phyloP scores from a whole-genome alignment of 352 stramenopile genomes.

The Thalassiosira hispida region DNA sequence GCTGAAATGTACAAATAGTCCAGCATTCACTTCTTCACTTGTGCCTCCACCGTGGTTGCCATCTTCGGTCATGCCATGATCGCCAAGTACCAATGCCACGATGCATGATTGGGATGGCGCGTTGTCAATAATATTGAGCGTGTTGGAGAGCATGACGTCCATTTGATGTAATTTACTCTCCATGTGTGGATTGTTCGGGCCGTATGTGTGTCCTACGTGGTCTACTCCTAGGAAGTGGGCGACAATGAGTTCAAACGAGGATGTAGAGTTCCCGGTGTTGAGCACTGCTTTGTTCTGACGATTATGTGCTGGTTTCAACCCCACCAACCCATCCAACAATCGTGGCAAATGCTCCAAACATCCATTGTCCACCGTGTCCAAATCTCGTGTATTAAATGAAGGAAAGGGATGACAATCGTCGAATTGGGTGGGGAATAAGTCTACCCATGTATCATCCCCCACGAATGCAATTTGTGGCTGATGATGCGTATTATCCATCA shows the following conservation, averaged over 20 bases:
- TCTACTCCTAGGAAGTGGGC: slow-evolving; percentile 88
- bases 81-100: slow-evolving; percentile 94
- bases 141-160: slow-evolving; percentile 88
- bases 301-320: slow-evolving; percentile 22
- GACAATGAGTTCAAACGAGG: slow-evolving; percentile 80
- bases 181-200: slow-evolving; percentile 90
- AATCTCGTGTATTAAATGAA: slow-evolving; percentile 98
- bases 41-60: slow-evolving; percentile 97
- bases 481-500: not conserved
- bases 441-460: slow-evolving; percentile 98
- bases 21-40: slow-evolving; percentile 94
- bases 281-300: not conserved
- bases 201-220: slow-evolving; percentile 97
- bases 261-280: slow-evolving; percentile 5
- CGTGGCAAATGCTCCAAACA: slow-evolving; percentile 70
- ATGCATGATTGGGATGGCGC: slow-evolving; percentile 63
- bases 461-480: slow-evolving; percentile 91
- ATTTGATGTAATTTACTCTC: slow-evolving; percentile 94
- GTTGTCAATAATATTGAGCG: slow-evolving; percentile 84
- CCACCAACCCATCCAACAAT: slow-evolving; percentile 63
- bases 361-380: slow-evolving; percentile 97
- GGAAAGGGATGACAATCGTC: slow-evolving; percentile 93
- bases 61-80: slow-evolving; percentile 98
- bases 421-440: slow-evolving; percentile 92
- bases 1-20: slow-evolving; percentile 92